Evolutionary conservation across 495 filamentous ascomycete genomes (phyloP).

Genomic region (Cladorrhinum samala): DNA sequence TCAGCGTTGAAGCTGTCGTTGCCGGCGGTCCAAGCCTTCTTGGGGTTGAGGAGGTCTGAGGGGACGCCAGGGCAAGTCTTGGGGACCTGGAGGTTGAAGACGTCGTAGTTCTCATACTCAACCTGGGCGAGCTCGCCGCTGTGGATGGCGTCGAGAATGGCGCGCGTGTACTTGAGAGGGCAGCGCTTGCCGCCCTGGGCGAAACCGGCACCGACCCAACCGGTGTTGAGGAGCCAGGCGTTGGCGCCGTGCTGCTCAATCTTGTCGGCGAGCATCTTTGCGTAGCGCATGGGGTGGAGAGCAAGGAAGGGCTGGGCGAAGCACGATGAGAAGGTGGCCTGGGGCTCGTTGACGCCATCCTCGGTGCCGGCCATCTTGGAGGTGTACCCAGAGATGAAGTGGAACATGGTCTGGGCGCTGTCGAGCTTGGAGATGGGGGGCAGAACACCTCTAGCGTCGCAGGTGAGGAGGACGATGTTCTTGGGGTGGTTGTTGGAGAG

Average conservation of each 20-base stretch:
- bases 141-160: conserved; percentile 97
- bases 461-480: conserved; percentile 98
- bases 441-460: conserved; percentile 94
- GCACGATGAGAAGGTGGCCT: conserved; percentile 98
- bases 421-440: conserved; percentile 97
- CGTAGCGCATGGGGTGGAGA: conserved; percentile 98
- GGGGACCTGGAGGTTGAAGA: conserved; percentile 93
- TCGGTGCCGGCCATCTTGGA: conserved; percentile 99
- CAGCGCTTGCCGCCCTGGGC: conserved; percentile 95
- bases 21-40: conserved; percentile 80
- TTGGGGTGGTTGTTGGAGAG: conserved; percentile 76
- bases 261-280: conserved; percentile 96
- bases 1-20: conserved; percentile 72
- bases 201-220: conserved; percentile 96
- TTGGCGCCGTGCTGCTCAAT: conserved; percentile 92
- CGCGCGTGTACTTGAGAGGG: conserved; percentile 97
- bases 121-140: conserved; percentile 84
- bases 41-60: conserved; percentile 86
- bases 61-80: conserved; percentile 81
- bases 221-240: conserved; percentile 98
- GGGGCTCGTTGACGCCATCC: conserved; percentile 90
- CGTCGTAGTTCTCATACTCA: conserved; percentile 90
- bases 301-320: conserved; percentile 99
- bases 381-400: conserved; percentile 99
- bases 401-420: conserved; percentile 97